Percentiles rank a stretch among this genome's conserved stretches.
Evolutionary conservation across 148 eudicot genomes (phyloP).

Genomic region (Euryodendron excelsum): DNA sequence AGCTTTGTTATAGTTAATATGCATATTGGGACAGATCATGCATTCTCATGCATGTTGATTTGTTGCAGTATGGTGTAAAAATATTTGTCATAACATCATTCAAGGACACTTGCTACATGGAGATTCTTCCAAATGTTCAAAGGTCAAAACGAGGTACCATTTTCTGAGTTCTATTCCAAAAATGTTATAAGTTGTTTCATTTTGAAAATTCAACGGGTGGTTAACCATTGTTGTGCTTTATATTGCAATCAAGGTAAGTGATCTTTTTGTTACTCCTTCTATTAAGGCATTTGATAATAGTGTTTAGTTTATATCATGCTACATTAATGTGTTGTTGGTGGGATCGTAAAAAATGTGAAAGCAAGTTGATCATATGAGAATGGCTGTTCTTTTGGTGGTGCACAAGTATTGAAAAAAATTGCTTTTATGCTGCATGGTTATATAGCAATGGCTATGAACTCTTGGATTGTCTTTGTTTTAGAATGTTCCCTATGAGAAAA

Average conservation of each 20-base stretch:
- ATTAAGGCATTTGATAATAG: not conserved
- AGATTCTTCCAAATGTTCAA: slow-evolving; percentile 82
- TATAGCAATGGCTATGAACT: not conserved
- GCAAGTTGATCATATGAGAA: not conserved
- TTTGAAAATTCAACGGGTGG: not conserved
- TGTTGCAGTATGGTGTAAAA: slow-evolving; percentile 85
- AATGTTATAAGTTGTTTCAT: not conserved
- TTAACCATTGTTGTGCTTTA: not conserved
- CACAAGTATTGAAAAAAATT: not conserved
- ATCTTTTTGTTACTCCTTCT: not conserved
- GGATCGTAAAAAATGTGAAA: not conserved
- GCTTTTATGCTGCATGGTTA: not conserved
- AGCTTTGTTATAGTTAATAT: not conserved
- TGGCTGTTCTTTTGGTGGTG: not conserved
- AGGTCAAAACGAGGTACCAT: slow-evolving; percentile 73
- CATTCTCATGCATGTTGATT: slow-evolving; percentile 16
- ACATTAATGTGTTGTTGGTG: not conserved
- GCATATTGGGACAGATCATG: not conserved
- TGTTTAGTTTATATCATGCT: not conserved
- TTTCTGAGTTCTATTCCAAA: slow-evolving; percentile 6
- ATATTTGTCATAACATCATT: slow-evolving; percentile 87
- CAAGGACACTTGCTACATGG: slow-evolving; percentile 90
- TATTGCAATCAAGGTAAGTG: not conserved
- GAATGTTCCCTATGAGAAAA: not conserved
- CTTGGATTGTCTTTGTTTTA: not conserved